phyloP scores from a whole-genome alignment of 129 eudicot genomes.

The Flaveria trinervia region DNA sequence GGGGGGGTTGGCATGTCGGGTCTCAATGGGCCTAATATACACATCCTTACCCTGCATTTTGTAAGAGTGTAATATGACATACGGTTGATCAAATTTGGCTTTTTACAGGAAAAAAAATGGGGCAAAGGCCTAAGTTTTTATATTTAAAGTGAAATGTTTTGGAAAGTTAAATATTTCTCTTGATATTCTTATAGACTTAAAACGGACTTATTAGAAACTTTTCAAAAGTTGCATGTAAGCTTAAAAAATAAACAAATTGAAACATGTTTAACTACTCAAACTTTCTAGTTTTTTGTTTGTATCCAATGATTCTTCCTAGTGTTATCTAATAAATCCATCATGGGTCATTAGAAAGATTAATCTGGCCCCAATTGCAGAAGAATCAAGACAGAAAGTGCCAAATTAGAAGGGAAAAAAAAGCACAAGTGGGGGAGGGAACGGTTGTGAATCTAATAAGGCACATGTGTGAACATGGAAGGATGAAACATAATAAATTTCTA shows the following conservation, averaged over 20 bases:
- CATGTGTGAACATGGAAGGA: constrained; percentile 26
- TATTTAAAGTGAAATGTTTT: neutral
- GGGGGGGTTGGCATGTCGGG: too few relatives aligned
- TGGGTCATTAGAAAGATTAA: neutral
- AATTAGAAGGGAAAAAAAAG: constrained; percentile 11
- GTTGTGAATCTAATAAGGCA: constrained; percentile 5
- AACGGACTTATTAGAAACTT: neutral
- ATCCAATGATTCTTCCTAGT: neutral
- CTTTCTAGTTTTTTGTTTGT: constrained; percentile 1
- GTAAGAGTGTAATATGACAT: too few relatives aligned
- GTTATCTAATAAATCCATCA: constrained; percentile 8
- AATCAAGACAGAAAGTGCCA: constrained; percentile 25
- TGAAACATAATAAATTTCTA: neutral
- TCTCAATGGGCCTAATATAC: too few relatives aligned
- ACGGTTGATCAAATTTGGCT: too few relatives aligned
- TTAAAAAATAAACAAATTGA: neutral
- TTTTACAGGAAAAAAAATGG: too few relatives aligned
- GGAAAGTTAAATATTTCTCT: neutral
- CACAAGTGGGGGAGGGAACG: constrained; percentile 7
- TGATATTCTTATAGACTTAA: neutral
- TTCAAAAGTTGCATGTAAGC: neutral
- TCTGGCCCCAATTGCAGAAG: constrained; percentile 12
- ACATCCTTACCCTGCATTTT: too few relatives aligned
- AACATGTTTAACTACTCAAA: neutral
- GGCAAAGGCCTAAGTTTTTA: too few relatives aligned